Conservation (phyloP, 768 basidiomycete genomes). For the Basidioascus undulatus region DNA sequence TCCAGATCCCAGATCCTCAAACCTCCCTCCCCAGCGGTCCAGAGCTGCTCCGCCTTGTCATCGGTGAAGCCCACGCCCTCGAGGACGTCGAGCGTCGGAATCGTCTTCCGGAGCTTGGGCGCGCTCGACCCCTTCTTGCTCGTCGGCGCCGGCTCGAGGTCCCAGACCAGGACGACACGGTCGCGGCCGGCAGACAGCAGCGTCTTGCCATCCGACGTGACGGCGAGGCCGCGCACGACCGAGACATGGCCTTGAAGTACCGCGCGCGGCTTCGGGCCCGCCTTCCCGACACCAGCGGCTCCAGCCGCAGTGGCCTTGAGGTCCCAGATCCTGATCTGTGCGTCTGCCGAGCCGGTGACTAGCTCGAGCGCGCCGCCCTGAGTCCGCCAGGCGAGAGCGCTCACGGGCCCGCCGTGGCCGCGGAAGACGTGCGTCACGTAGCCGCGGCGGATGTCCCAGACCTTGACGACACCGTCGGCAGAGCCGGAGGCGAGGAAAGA, state of each 20-base stretch:
- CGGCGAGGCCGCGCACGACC: constrained; percentile 72
- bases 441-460: constrained; percentile 73
- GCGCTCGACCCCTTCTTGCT: constrained; percentile 13
- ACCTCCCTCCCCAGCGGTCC: too few species aligned
- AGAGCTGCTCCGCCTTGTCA: constrained; percentile 19
- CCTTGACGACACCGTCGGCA: constrained; percentile 87
- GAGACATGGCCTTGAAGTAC: constrained; percentile 89
- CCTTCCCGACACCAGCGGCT: constrained; percentile 21
- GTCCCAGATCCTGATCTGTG: constrained; percentile 77
- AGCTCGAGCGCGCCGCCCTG: constrained; percentile 35
- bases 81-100: constrained; percentile 15
- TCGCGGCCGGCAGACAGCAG: constrained; percentile 79
- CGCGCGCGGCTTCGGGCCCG: constrained; percentile 36
- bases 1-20: too few species aligned
- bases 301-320: constrained; percentile 39
- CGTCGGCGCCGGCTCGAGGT: constrained; percentile 33
- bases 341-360: constrained; percentile 77
- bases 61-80: constrained; percentile 12
- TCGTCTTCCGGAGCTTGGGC: constrained; percentile 26
- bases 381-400: constrained; percentile 31
- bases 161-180: constrained; percentile 81
- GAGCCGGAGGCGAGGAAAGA: constrained; percentile 85
- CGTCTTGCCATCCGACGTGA: constrained; percentile 66
- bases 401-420: constrained; percentile 93
- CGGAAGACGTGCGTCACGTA: constrained; percentile 85